Evolutionary conservation across 1,284 basidiomycete species (phyloP), one percentile per base, ranked within the genome.

Genomic region (Abortiporus biennis): DNA sequence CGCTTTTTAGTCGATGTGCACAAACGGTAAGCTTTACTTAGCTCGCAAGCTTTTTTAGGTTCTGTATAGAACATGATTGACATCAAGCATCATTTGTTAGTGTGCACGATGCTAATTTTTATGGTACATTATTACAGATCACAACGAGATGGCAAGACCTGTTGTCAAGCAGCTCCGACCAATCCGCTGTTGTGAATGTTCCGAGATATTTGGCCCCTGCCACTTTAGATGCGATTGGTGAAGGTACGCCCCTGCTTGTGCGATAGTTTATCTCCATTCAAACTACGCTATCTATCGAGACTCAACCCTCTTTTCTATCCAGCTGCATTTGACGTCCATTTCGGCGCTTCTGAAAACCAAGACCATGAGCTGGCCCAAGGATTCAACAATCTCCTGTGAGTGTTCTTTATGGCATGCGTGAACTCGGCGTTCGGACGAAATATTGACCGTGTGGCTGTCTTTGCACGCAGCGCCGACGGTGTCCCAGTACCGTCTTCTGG

Each of bases 1-100:
- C 74, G 9, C 66, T 74, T 19, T 76, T 78, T 55, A 63, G 61
- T 31, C 64, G 67, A 44, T 62, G 67, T 40, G 69, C 66, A 9
- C 59, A 67, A 36, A 62, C 71, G 57, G 75, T 71, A 53, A 42
- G 57, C n/a, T n/a, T n/a, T n/a, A n/a, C n/a, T 49, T 12, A 36
- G 24, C 25, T 21, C 30, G 15, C 29, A 29, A 31, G 22, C 17
- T 2, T 38, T n/a, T n/a, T n/a, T n/a, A n/a, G n/a, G n/a, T n/a
- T n/a, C n/a, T n/a, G n/a, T n/a, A n/a, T n/a, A n/a, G n/a, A n/a
- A n/a, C n/a, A n/a, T 36, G n/a, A 3, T 3, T 3, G 15, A 12
- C 25, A 12, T 30, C 24, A 8, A 32, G 22, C 23, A n/a, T n/a
- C 41, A 49, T 41, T 31, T 47, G 49, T 29, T 29, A 9, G 27